phyloP scores from a whole-genome alignment of 2,329 filamentous ascomycete species.

The Monosporascus cannonballus region DNA sequence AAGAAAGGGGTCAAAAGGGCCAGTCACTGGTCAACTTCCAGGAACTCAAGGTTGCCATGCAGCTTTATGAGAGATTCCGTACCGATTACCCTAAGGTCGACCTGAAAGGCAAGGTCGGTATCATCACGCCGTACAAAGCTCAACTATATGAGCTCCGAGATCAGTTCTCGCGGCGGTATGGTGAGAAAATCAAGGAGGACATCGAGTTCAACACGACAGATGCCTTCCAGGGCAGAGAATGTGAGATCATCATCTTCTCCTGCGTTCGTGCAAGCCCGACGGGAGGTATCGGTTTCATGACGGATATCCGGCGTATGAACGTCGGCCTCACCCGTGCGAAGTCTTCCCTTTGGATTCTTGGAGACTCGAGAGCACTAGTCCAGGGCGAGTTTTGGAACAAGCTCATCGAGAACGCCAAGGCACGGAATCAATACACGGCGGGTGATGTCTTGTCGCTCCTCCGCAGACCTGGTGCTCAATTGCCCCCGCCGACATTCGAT shows the following conservation, averaged over 20 bases:
- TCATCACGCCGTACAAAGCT: conserved; percentile 97
- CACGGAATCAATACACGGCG: conserved; percentile 68
- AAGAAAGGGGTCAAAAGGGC: conserved; percentile 72
- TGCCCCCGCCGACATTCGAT: conserved; percentile 19
- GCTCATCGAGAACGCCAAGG: conserved; percentile 74
- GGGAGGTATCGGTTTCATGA: conserved; percentile 96
- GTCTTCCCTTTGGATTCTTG: conserved; percentile 92
- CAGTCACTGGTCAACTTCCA: conserved; percentile 86
- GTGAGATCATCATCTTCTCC: conserved; percentile 97
- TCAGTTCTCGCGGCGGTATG: conserved; percentile 67
- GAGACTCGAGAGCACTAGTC: conserved; percentile 78
- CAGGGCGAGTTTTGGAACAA: conserved; percentile 89
- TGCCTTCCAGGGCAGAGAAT: conserved; percentile 94
- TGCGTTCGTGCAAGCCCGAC: conserved; percentile 91
- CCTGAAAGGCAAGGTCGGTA: conserved; percentile 79
- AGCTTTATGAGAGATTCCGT: conserved; percentile 73
- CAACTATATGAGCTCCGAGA: conserved; percentile 76
- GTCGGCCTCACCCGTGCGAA: conserved; percentile 95
- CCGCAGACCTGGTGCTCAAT: conserved; percentile 33
- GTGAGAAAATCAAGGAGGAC: conserved; percentile 64
- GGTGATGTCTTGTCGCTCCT: conserved; percentile 51
- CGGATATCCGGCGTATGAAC: conserved; percentile 98
- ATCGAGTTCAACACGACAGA: conserved; percentile 99
- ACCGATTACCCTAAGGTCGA: conserved; percentile 65
- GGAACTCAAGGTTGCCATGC: conserved; percentile 80